These are phyloP conservation scores for Metschnikowia orientalis DNA, from an alignment of 805 yeast genomes.

Conservation along the genomic window DNA sequence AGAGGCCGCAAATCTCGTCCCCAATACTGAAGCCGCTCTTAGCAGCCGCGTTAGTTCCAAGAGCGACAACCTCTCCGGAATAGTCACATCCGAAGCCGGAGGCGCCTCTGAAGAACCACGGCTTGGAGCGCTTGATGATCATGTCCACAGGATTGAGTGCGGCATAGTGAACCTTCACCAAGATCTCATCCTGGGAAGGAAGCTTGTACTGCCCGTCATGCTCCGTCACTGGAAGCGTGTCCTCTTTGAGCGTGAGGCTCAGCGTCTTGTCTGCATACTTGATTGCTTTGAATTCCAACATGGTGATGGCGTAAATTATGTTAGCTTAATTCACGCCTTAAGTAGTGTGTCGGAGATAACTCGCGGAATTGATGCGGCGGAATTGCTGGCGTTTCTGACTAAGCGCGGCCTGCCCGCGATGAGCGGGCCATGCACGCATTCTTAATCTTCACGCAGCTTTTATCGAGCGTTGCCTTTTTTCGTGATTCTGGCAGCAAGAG, in stretches of 20 bases:
- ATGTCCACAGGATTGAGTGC: slow-evolving; percentile 35
- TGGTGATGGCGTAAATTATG: neutral
- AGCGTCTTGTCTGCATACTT: slow-evolving; percentile 16
- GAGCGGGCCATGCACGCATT: too few relatives aligned
- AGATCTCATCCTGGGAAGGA: slow-evolving; percentile 17
- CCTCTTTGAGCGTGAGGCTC: slow-evolving; percentile 14
- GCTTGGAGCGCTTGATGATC: slow-evolving; percentile 18
- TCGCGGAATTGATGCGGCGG: neutral
- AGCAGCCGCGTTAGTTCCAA: slow-evolving; percentile 24
- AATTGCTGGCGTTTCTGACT: neutral
- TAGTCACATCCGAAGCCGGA: slow-evolving; percentile 32
- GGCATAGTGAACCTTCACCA: slow-evolving; percentile 30
- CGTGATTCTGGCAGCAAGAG: too few relatives aligned
- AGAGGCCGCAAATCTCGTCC: slow-evolving; percentile 29
- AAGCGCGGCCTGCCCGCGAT: too few relatives aligned
- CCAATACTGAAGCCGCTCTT: slow-evolving; percentile 22
- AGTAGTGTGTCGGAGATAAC: neutral
- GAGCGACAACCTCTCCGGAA: slow-evolving; percentile 29
- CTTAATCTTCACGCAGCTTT: too few relatives aligned
- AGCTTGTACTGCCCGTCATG: slow-evolving; percentile 9
- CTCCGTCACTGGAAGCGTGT: slow-evolving; percentile 11
- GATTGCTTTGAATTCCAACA: slow-evolving; percentile 22
- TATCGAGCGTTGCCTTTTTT: too few relatives aligned
- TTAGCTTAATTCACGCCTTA: neutral
- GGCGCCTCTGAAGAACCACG: slow-evolving; percentile 10